Conservation (phyloP, 306 rosid genomes). For the Medicago ruthenica region DNA sequence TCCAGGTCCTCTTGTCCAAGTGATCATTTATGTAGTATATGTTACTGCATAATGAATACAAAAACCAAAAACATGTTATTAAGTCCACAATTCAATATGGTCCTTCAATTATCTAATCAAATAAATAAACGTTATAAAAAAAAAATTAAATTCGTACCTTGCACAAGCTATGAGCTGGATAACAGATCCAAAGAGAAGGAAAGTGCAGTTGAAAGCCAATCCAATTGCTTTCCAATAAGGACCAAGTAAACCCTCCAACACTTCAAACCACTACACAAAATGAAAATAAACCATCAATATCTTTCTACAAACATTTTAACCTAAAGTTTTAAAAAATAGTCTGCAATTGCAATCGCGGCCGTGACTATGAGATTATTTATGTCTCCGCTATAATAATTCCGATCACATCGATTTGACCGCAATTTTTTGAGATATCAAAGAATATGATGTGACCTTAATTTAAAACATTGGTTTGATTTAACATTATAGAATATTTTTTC, state of each 20-base stretch:
- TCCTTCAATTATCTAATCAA: neutral
- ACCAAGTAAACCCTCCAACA: slow-evolving; percentile 88
- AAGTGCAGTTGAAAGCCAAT: slow-evolving; percentile 92
- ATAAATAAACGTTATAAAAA: neutral
- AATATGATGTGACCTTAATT: neutral
- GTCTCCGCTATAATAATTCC: neutral
- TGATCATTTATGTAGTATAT: slow-evolving; percentile 87
- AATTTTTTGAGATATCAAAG: neutral
- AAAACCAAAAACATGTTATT: slow-evolving; percentile 9
- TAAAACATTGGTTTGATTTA: neutral
- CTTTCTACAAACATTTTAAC: neutral
- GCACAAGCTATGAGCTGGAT: slow-evolving; percentile 98
- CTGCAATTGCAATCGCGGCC: neutral
- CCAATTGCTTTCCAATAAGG: slow-evolving; percentile 92
- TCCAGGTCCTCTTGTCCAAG: slow-evolving; percentile 96
- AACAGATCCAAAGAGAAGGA: slow-evolving; percentile 91
- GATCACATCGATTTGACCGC: neutral
- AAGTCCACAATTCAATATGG: neutral
- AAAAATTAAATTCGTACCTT: slow-evolving; percentile 55
- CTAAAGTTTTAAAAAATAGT: neutral
- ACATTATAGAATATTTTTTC: neutral
- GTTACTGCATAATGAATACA: slow-evolving; percentile 56
- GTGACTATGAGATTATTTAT: neutral
- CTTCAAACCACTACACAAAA: slow-evolving; percentile 85
- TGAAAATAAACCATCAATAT: slow-evolving; percentile 1